Percentiles rank a stretch among this genome's conserved stretches.
These are phyloP conservation scores for Rosa multiflora DNA, from an alignment of 306 rosid genomes.

Conservation along the genomic window DNA sequence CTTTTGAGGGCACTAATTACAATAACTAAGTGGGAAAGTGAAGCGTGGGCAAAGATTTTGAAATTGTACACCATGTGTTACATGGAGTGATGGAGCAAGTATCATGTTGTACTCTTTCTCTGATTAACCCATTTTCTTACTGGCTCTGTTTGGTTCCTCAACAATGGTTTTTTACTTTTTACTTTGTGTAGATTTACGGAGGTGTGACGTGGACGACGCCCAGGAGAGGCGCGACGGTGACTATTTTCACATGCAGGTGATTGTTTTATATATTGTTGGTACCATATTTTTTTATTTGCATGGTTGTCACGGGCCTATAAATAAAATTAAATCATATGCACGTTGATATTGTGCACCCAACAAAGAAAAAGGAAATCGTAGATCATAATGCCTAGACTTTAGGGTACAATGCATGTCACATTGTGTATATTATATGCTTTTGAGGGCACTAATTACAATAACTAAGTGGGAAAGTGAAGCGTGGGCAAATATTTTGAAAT, in stretches of 20 bases:
- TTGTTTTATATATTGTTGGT: neutral
- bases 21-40: no score
- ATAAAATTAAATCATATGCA: neutral
- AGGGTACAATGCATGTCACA: neutral
- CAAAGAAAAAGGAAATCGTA: neutral
- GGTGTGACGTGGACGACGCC: constrained; percentile 47
- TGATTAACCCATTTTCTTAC: neutral
- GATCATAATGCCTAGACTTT: neutral
- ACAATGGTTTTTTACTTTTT: neutral
- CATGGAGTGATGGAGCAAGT: neutral
- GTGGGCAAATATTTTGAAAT: no score
- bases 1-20: neutral
- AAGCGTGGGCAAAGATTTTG: no score
- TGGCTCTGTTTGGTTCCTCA: neutral
- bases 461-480: no score
- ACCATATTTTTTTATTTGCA: neutral
- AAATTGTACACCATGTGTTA: neutral
- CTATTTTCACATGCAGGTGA: constrained; percentile 72
- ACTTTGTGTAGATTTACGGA: constrained; percentile 53
- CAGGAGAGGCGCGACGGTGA: constrained; percentile 53
- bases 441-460: no score
- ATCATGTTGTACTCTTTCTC: neutral
- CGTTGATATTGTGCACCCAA: neutral
- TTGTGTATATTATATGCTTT: neutral
- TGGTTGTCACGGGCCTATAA: neutral